Evolutionary conservation across 2,329 filamentous ascomycete species (phyloP), one percentile per base, ranked within the genome.

Genomic region (Monascus ruber): DNA sequence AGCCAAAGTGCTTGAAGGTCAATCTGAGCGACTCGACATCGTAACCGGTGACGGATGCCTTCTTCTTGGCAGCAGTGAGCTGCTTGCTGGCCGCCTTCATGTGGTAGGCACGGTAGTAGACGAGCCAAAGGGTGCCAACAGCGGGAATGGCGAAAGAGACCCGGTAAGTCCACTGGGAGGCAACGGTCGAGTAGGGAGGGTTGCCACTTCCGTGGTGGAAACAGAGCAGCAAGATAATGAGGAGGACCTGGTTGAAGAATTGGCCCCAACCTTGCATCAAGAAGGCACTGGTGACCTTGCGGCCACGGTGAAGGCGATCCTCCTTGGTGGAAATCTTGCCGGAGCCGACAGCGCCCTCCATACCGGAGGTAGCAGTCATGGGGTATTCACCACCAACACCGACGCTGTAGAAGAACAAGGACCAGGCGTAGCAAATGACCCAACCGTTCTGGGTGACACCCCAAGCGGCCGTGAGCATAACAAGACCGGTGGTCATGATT

Each of bases 231-330:
- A 93, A 71, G 39, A 94, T 60, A 55, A 96, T 94, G 47, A 96
- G 75, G 41, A 94, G 66, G 52, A 83, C 81, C 66, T 95, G 89
- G 76, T 96, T 96, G 70, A 85, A 72, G 61, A 94, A 85, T 64
- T 96, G 89, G 49, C 89, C 89, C 89, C 89, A 96, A 39, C 89
- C 89, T 66, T 96, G 89, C 89, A 96, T 95, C 65, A 96, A 66
- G 71, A 96, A 96, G 42, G 89, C 88, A 62, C 83, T 86, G 49
- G 87, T 94, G 59, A 95, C 89, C 64, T 94, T 94, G 57, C 89
- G 85, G 47, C 89, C 89, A 66, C 89, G 86, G 70, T 96, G 89
- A 38, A 96, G 79, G 59, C 89, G 85, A 61, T 96, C 89, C 39
- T 94, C 86, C 46, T 81, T 82, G 42, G 87, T 94, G 5, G 89